A percentile compares a stretch with the other conserved stretches of the same genome.
Conservation (phyloP, 139 green algal genomes). For the Ulvella scutata region DNA sequence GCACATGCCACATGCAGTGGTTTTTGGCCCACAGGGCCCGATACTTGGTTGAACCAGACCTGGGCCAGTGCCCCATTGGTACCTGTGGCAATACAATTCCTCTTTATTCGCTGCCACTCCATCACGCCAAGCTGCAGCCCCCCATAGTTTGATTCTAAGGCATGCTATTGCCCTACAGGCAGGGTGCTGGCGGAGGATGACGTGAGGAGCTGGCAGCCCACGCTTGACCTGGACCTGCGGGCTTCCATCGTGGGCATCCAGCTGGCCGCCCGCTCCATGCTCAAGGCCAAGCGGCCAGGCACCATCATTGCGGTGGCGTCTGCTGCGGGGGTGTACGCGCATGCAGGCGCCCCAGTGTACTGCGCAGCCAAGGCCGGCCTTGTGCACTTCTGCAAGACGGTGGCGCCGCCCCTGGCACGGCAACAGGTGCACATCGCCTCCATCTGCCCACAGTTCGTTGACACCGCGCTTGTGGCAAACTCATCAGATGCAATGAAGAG, state of each 20-base stretch:
- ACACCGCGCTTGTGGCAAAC: constrained; percentile 9
- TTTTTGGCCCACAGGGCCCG: too few species aligned
- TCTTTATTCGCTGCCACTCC: too few species aligned
- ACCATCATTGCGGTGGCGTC: constrained; percentile 45
- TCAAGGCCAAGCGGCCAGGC: constrained; percentile 6
- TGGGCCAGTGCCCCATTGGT: too few species aligned
- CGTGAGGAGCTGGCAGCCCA: constrained; percentile 27
- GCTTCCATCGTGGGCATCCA: constrained; percentile 26
- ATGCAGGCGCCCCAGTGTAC: constrained; percentile 54
- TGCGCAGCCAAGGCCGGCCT: constrained; percentile 55
- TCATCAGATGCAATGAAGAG: background rate
- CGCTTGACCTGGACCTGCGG: constrained; percentile 50
- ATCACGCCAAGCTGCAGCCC: too few species aligned
- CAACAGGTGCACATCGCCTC: background rate
- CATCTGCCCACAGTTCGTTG: constrained; percentile 7
- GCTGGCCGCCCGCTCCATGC: constrained; percentile 15
- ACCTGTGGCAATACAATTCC: too few species aligned
- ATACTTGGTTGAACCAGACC: too few species aligned
- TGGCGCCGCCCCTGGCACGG: constrained; percentile 15
- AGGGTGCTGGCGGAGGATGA: constrained; percentile 13
- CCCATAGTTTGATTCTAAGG: too few species aligned
- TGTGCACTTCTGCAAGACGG: constrained; percentile 41
- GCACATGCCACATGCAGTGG: too few species aligned
- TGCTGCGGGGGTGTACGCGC: constrained; percentile 54
- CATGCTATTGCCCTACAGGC: too few species aligned